These are phyloP conservation scores for Vaccinium macrocarpon DNA, from an alignment of 148 eudicot species.

Conservation along the genomic window DNA sequence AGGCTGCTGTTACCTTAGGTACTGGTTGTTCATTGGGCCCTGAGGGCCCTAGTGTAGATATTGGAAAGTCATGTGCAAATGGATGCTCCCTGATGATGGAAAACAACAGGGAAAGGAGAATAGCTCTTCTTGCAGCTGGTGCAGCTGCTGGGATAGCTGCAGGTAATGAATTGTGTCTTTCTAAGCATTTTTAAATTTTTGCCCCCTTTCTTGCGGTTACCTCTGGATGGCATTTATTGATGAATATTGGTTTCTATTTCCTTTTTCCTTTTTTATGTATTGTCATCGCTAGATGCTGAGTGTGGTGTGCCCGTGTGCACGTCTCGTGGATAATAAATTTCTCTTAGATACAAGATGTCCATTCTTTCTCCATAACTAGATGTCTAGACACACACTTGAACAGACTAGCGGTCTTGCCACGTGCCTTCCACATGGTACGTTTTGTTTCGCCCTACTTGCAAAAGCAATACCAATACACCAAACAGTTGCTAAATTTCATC, in stretches of 20 bases:
- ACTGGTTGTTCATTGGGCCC: slow-evolving; percentile 98
- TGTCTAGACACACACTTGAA: not conserved
- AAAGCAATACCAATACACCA: too few relatives aligned
- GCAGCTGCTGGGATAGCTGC: slow-evolving; percentile 99
- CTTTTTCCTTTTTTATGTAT: not conserved
- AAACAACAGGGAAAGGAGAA: slow-evolving; percentile 79
- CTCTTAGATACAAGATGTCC: not conserved
- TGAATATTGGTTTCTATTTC: not conserved
- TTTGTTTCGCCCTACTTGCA: too few relatives aligned
- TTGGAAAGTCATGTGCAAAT: slow-evolving; percentile 93
- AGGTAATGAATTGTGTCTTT: slow-evolving; percentile 37
- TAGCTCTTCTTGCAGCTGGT: slow-evolving; percentile 96
- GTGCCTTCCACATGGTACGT: too few relatives aligned
- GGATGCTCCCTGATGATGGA: slow-evolving; percentile 88
- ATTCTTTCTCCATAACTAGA: not conserved
- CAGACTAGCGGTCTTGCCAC: not conserved
- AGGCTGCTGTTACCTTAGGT: slow-evolving; percentile 90
- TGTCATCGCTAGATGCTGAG: not conserved
- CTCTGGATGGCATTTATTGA: not conserved
- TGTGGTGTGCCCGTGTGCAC: not conserved
- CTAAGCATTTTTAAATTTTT: not conserved
- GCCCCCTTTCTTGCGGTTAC: not conserved
- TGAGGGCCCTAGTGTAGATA: slow-evolving; percentile 98
- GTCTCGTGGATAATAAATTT: not conserved
- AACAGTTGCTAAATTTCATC: too few relatives aligned